Conservation (phyloP, 441 rosid genomes). For the Eutrema salsugineum region DNA sequence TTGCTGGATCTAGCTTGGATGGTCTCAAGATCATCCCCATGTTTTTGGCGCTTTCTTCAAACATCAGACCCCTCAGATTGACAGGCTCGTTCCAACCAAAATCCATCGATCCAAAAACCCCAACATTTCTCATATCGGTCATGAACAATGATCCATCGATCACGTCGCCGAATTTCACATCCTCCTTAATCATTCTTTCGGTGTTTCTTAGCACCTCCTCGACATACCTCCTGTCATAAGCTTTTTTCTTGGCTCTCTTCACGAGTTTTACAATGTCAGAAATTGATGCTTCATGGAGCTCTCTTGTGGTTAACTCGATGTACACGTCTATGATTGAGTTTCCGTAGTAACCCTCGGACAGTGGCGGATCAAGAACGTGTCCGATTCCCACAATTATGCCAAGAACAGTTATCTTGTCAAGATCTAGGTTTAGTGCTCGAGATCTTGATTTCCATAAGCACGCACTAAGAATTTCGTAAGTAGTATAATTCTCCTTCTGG, state of each 20-base stretch:
- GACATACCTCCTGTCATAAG: conserved; percentile 20
- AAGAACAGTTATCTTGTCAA: conserved; percentile 25
- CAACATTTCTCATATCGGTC: conserved; percentile 44
- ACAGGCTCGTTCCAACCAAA: conserved; percentile 42
- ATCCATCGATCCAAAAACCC: conserved; percentile 25
- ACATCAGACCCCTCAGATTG: conserved; percentile 32
- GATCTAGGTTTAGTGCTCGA: conserved; percentile 37
- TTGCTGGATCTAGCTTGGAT: conserved; percentile 20
- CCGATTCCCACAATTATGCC: conserved; percentile 33
- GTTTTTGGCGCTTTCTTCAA: conserved; percentile 21
- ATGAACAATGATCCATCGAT: conserved; percentile 27
- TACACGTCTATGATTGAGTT: conserved; percentile 33
- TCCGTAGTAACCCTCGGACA: conserved; percentile 42
- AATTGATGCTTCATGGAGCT: conserved; percentile 32
- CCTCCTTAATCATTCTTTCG: conserved; percentile 25
- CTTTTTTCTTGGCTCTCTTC: conserved; percentile 31
- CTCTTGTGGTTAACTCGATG: conserved; percentile 15
- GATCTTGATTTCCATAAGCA: conserved; percentile 46
- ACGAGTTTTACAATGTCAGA: conserved; percentile 28
- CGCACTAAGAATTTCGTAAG: conserved; percentile 19
- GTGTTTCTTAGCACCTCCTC: not conserved
- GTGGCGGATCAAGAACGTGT: conserved; percentile 33
- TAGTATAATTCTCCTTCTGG: not conserved
- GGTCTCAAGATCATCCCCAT: conserved; percentile 38
- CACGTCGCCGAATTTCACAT: conserved; percentile 19